Percentiles rank a stretch among this genome's conserved stretches.
phyloP scores from a whole-genome alignment of 192 early-diverging fungal genomes.

The Coemansia sp. region DNA sequence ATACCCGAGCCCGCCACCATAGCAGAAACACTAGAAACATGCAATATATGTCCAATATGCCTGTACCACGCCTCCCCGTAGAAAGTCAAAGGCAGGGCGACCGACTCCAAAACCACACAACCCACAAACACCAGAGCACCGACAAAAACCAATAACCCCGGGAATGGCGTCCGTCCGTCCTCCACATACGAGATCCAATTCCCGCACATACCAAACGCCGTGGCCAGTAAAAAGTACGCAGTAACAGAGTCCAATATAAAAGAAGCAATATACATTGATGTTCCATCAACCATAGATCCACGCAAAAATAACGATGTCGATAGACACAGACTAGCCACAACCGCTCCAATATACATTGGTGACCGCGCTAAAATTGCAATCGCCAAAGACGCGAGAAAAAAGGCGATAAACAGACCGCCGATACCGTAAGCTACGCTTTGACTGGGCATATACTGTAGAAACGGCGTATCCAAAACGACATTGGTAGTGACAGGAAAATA shows the following conservation, averaged over 20 bases:
- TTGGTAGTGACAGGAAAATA: constrained; percentile 3
- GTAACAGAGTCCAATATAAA: constrained; percentile 23
- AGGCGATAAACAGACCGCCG: constrained; percentile 33
- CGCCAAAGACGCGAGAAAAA: constrained; percentile 11
- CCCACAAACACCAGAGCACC: constrained; percentile 1
- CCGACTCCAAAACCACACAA: constrained; percentile 19
- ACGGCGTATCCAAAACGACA: constrained; percentile 22
- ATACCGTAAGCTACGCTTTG: constrained; percentile 29
- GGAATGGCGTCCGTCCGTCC: background rate
- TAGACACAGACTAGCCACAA: constrained; percentile 10
- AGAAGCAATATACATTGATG: constrained; percentile 22
- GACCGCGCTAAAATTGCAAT: constrained; percentile 2
- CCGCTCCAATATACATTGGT: constrained; percentile 8
- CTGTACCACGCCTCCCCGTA: background rate
- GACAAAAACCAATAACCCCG: background rate
- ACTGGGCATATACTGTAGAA: constrained; percentile 26
- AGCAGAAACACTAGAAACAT: constrained; percentile 2
- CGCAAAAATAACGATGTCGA: constrained; percentile 35
- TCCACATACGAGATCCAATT: constrained; percentile 25
- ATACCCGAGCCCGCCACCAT: constrained; percentile 13
- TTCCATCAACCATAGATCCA: constrained; percentile 10
- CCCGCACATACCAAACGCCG: constrained; percentile 9
- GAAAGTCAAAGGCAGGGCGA: constrained; percentile 22
- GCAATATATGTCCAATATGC: constrained; percentile 24
- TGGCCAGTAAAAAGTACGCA: constrained; percentile 16